Evolutionary conservation across 2,329 filamentous ascomycete species (phyloP), one percentile per base, ranked within the genome.

Genomic region (Neonectria hederae): DNA sequence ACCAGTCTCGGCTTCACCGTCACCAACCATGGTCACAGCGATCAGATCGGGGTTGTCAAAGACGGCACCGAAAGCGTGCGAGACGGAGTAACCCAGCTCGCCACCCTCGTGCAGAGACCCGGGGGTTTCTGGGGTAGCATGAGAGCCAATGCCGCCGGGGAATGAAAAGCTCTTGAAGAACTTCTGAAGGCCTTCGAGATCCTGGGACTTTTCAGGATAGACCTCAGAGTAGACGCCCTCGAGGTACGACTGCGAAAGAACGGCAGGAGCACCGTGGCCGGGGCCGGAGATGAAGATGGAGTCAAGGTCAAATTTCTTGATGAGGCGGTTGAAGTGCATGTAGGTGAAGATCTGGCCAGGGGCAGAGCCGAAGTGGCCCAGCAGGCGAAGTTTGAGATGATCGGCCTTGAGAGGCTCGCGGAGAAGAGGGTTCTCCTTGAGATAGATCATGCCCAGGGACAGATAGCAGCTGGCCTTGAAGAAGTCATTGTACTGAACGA

Each of bases 131-230:
- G 91, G 91, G 1, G 91, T 94, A 59, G 90, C 91, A 75, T 94
- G 92, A 21, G 89, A 92, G 59, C 91, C 91, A 72, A 93, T 90
- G 59, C 92, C 92, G 19, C 92, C 91, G 0, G 92, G 92, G 79
- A 94, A 94, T 1, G 91, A 93, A 80, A 94, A 94, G 69, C 90
- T 87, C 81, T 93, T 93, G 86, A 94, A 93, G 83, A 94, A 93
- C 65, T 84, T 86, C 71, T 89, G 87, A 83, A 94, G 81, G 26
- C 92, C 92, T 62, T 90, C 86, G 42, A 84, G 79, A 74, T 92
- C 87, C 70, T 91, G 86, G 2, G 88, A 86, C 80, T 90, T 92
- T 63, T 92, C 87, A 2, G 91, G 90, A 71, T 93, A 94, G 24
- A 93, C 88, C 73, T 94, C 91, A 1, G 89, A 89, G 78, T 94